Evolutionary conservation across 1,139 yeast species (phyloP).

Genomic region (Geotrichum bryndzae): DNA sequence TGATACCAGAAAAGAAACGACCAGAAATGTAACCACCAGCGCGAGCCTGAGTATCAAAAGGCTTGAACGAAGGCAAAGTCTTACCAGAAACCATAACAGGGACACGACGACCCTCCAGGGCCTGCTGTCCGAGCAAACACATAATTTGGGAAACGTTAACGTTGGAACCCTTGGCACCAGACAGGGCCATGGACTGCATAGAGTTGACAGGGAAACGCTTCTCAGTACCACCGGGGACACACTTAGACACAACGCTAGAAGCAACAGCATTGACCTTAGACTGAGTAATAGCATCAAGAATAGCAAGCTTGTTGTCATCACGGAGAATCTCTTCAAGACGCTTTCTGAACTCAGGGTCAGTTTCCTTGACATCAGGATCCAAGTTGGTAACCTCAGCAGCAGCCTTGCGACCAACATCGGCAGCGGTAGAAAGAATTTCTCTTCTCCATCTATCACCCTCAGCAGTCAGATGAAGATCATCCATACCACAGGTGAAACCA

Average conservation of each 20-base stretch:
- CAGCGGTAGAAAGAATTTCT: conserved; percentile 70
- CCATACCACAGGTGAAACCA: conserved; percentile 99
- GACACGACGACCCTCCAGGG: conserved; percentile 97
- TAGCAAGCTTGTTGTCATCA: conserved; percentile 87
- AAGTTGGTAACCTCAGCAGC: conserved; percentile 93
- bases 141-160: conserved; percentile 98
- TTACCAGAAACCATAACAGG: conserved; percentile 99
- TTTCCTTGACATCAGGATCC: conserved; percentile 47
- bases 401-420: conserved; percentile 81
- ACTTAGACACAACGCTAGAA: conserved; percentile 83
- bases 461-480: conserved; percentile 83
- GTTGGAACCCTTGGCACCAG: conserved; percentile 98
- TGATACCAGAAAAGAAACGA: conserved; percentile 94
- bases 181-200: conserved; percentile 98
- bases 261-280: conserved; percentile 89
- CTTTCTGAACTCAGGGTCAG: conserved; percentile 72
- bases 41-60: conserved; percentile 93
- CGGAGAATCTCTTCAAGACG: conserved; percentile 92
- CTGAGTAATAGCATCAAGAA: conserved; percentile 93
- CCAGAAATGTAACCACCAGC: conserved; percentile 99
- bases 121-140: conserved; percentile 99
- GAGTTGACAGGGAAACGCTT: conserved; percentile 92
- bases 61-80: conserved; percentile 92
- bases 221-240: conserved; percentile 96
- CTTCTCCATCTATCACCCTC: conserved; percentile 90